Percentiles rank a stretch among this genome's conserved stretches.
These are phyloP conservation scores for Ascoidea asiatica DNA, from an alignment of 805 yeast genomes.

Conservation along the genomic window DNA sequence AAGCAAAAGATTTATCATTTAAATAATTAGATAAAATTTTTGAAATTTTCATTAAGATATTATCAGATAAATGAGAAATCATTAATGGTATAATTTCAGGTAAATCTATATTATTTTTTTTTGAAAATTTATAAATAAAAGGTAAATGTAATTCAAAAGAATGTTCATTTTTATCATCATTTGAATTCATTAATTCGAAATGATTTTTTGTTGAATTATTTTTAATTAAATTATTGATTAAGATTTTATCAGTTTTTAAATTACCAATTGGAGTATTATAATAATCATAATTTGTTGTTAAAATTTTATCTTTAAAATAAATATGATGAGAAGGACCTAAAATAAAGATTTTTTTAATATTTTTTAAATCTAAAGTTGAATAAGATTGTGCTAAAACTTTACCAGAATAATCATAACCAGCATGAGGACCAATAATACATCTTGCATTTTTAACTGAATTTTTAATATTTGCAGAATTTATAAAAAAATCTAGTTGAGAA, in stretches of 20 bases:
- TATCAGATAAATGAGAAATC: slow-evolving; percentile 47
- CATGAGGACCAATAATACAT: slow-evolving; percentile 63
- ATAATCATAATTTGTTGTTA: slow-evolving; percentile 33
- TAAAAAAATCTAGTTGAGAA: slow-evolving; percentile 34
- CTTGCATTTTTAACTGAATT: slow-evolving; percentile 27
- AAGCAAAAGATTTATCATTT: slow-evolving; percentile 41
- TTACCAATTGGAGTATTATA: slow-evolving; percentile 81
- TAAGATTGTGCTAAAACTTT: slow-evolving; percentile 66
- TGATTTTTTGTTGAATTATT: slow-evolving; percentile 18
- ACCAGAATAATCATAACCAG: slow-evolving; percentile 84
- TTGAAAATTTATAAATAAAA: slow-evolving; percentile 38
- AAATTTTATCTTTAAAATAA: slow-evolving; percentile 50
- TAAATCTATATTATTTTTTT: slow-evolving; percentile 17
- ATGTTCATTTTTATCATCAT: slow-evolving; percentile 74
- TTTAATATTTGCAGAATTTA: slow-evolving; percentile 15
- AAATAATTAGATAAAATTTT: slow-evolving; percentile 37
- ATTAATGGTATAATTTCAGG: slow-evolving; percentile 64
- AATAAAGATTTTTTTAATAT: slow-evolving; percentile 54
- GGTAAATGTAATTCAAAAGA: slow-evolving; percentile 94
- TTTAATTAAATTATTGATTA: slow-evolving; percentile 21
- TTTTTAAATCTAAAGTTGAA: slow-evolving; percentile 47
- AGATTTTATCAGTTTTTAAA: slow-evolving; percentile 47
- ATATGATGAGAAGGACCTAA: slow-evolving; percentile 92
- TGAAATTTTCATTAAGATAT: slow-evolving; percentile 32
- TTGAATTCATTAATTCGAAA: slow-evolving; percentile 42